Base-by-base conservation (phyloP, 805 yeast species). In the Barnettozyma vustinii region DNA sequence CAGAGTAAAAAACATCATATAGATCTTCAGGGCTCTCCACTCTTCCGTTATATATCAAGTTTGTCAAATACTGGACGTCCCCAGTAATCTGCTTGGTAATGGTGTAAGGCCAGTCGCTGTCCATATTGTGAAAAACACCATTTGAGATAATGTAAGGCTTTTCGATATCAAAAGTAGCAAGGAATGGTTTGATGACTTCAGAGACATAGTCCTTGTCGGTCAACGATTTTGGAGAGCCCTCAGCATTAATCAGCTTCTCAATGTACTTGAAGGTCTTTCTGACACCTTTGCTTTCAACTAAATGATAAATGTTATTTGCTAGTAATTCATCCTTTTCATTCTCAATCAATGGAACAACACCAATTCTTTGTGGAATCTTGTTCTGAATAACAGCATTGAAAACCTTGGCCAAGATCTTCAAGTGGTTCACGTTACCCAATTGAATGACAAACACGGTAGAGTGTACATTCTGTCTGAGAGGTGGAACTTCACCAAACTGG, bases 341-440 rank as follows among this genome's bases (percentile, higher is more conserved):
- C 3, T 58, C 52, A 25, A 56, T 52, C 2, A 85, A 50, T 0
- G 98, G 96, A n/a, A 92, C 69, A 3, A 92, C 53, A 7, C 97
- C 99, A 45, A 92, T 60, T 63, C 91, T 84, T 54, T 90, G 85
- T 0, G 96, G 87, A 16, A 86, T 73, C 1, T 80, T 79, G 40
- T 78, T 75, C 12, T 74, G 70, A n/a, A 81, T 58, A 2, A 81
- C 68, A 2, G 77, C 64, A 23, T 73, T 71, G 2, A 83, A 57
- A 32, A 81, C 69, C 9, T 83, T 70, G 18, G 76, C 65, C 26
- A 83, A 63, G 1, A 75, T 77, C 16, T 69, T 61, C 18, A 83
- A 57, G 50, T 86, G 84, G 2, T 69, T 66, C 13, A 69, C 68
- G 52, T 80, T 71, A 2, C 81, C 68, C 19, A 89, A 68, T 54